These are phyloP conservation scores for Thalia dealbata DNA, from an alignment of 176 grass and related monocot genomes.

Conservation along the genomic window DNA sequence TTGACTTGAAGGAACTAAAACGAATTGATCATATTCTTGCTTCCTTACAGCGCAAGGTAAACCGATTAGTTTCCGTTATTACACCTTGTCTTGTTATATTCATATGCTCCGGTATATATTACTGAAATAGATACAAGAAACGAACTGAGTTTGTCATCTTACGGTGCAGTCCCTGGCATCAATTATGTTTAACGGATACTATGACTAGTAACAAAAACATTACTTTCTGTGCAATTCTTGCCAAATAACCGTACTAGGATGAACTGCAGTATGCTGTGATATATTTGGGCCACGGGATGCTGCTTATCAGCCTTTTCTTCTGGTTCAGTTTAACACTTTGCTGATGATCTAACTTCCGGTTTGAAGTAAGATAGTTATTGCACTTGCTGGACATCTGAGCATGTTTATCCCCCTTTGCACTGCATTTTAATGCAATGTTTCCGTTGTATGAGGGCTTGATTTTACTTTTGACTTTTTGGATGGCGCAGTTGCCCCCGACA, in stretches of 20 bases:
- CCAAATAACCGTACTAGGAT: too few species aligned
- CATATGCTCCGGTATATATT: not conserved
- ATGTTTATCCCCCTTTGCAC: not conserved
- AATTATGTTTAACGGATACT: too few species aligned
- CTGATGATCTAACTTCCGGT: too few species aligned
- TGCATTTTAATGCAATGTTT: not conserved
- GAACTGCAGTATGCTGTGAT: too few species aligned
- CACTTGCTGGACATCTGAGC: not conserved
- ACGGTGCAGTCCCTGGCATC: not conserved
- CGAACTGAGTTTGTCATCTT: not conserved
- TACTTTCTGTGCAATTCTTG: too few species aligned
- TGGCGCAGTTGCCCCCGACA: constrained; percentile 55
- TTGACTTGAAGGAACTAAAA: constrained; percentile 86
- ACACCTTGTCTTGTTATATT: too few species aligned
- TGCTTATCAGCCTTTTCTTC: too few species aligned
- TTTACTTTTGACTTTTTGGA: not conserved
- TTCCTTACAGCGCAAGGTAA: constrained; percentile 73
- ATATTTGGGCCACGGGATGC: too few species aligned
- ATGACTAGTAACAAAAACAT: too few species aligned
- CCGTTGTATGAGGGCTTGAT: not conserved
- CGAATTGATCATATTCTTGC: constrained; percentile 77
- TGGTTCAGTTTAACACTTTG: too few species aligned
- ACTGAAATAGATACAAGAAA: not conserved
- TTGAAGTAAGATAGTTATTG: too few species aligned
- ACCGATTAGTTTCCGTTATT: not conserved